Evolutionary conservation across 148 eudicot genomes (phyloP), one percentile per base, ranked within the genome.

Genomic region (Vaccinium macrocarpon): DNA sequence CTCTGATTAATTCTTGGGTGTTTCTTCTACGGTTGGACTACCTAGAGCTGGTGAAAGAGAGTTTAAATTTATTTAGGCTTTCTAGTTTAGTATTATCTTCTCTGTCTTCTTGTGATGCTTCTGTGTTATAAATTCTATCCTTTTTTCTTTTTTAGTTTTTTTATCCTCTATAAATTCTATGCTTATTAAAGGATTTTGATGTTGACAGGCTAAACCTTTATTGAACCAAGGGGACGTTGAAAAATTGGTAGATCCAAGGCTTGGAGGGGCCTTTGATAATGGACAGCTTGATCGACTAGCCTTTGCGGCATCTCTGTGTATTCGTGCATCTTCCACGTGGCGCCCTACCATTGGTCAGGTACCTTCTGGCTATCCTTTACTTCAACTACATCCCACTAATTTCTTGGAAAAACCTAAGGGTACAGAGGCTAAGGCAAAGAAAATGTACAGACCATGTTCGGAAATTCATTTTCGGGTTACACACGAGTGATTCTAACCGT

Each of bases 291-390:
- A 87, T 46, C 83, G 87, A 59, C 82, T 97, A 13, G 95, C 94
- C 48, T 90, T 92, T 82, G 90, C 91, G 0, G 97, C 98, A 13
- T 95, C 99, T 68, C 92, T 97, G 27, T 95, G 98, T 84, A 93
- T 94, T 79, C 92, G 99, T 14, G 84, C 96, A 18, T 89, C 95
- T 70, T 84, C 98, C 11, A 82, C 87, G n/a, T 97, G 99, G 95
- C 95, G 98, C 15, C 98, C 99, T 50, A 88, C 92, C 81, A 97
- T 97, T 92, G 91, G 87, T 83, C 93, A 97, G 98, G 99, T 97
- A 73, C 64, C 52, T 72, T 56, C 16, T 71, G 23, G 12, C 27
- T 46, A 75, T 76, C 27, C 1, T 19, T 42, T 42, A 15, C 51
- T 74, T 74, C 19, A 42, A 42, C 50, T 38, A 18, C 35, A 2